Base-by-base conservation (phyloP, 306 rosid genomes). In the Biancaea sappan region DNA sequence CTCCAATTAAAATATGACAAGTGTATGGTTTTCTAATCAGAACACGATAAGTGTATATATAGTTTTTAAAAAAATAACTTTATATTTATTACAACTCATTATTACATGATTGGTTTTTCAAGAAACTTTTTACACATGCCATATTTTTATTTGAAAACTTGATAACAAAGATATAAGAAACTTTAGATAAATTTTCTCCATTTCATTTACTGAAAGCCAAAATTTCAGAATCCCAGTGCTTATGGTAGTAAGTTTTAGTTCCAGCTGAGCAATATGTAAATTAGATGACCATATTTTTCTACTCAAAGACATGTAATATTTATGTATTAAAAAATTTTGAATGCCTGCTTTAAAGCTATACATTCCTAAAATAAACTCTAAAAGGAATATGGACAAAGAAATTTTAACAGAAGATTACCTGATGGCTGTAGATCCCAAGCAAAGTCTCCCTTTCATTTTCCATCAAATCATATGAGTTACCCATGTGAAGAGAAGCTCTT, bases 371-470 rank as follows among this genome's bases (percentile, higher is more conserved):
- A 58, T 61, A 32, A 66, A 54, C 67, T 50, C 71, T 40, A 43
- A 4, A 73, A 43, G 8, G 22, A 69, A 71, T 68, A 63, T 40
- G 68, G 15, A 29, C 32, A 59, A 61, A 34, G 67, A 57, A 59
- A 66, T 19, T 64, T 28, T 78, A 37, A 53, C 77, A 65, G 82
- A 77, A 82, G 74, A 86, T 83, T 89, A 91, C 98, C 97, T 91
- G 90, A 71, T 82, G 90, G 32, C 84, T 72, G 24, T 88, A 88
- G 60, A 84, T 69, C 81, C 83, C 88, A 72, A 88, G 86, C 68
- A 91, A 84, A 82, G 83, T 70, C 47, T 81, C 94, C 81, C 81
- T 84, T 80, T 88, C 94, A 54, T 78, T 89, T 83, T 91, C 94
- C 77, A 91, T 72, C 50, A 77, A 76, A 76, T 60, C 82, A 22